phyloP scores from a whole-genome alignment of 768 basidiomycete species.

The Boletus subcaerulescens region DNA sequence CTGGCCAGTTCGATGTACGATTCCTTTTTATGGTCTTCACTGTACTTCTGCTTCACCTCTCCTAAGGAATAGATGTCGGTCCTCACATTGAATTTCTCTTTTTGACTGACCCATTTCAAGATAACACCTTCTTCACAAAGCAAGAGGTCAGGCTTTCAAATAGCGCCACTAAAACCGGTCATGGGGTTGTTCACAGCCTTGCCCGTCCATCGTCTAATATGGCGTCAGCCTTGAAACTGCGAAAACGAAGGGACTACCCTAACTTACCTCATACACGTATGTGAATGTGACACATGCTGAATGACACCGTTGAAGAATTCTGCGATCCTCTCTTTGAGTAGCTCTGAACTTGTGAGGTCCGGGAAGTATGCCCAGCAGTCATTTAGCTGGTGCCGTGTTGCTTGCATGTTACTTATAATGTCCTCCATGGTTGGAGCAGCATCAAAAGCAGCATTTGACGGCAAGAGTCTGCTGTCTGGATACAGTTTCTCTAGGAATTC shows the following conservation, averaged over 20 bases:
- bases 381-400: too few relatives aligned
- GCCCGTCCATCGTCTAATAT: not conserved
- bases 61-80: too few relatives aligned
- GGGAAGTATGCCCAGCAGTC: too few relatives aligned
- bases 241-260: too few relatives aligned
- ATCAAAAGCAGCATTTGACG: too few relatives aligned
- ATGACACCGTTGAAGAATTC: not conserved
- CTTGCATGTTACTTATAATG: too few relatives aligned
- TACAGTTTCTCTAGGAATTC: not conserved
- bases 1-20: conserved; percentile 1
- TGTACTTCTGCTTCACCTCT: not conserved
- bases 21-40: not conserved
- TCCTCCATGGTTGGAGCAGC: too few relatives aligned
- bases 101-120: too few relatives aligned
- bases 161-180: not conserved
- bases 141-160: not conserved
- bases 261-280: not conserved
- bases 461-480: too few relatives aligned
- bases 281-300: not conserved
- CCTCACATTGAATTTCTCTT: too few relatives aligned
- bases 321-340: not conserved
- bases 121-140: not conserved
- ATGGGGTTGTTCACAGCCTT: not conserved
- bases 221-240: not conserved
- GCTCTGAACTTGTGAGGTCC: not conserved